These are phyloP conservation scores for Oenanthe javanica DNA, from an alignment of 140 eudicot species.

Conservation along the genomic window DNA sequence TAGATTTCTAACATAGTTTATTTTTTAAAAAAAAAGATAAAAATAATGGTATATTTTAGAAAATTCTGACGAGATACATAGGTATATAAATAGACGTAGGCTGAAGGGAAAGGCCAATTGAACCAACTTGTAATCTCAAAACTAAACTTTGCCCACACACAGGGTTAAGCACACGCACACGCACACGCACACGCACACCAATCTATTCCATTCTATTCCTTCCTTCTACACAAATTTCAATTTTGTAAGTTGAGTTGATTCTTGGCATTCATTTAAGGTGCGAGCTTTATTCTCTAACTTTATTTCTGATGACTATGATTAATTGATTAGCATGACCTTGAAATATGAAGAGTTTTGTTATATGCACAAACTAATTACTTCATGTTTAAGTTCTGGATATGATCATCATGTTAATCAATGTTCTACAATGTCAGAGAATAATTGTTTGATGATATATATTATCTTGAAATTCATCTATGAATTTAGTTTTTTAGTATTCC, in stretches of 20 bases:
- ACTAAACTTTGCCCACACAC: no score
- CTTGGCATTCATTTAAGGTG: not conserved
- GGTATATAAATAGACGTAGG: no score
- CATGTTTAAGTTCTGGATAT: not conserved
- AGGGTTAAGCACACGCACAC: no score
- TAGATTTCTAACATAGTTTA: no score
- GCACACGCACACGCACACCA: no score
- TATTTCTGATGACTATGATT: not conserved
- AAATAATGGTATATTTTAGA: no score
- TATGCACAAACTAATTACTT: not conserved
- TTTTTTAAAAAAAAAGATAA: no score
- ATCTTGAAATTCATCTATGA: not conserved
- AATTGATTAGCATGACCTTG: not conserved
- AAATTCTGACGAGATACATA: no score
- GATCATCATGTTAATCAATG: not conserved
- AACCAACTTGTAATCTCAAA: no score
- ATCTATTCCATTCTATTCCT: not conserved
- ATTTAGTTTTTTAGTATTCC: no score
- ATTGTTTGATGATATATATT: not conserved
- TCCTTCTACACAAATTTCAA: not conserved
- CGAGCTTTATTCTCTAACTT: not conserved
- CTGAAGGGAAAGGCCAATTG: no score
- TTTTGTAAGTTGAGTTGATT: not conserved
- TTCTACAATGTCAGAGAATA: no score
- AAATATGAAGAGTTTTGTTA: not conserved